Percentiles rank a stretch among this genome's conserved stretches.
These are phyloP conservation scores for Cryphonectria carpinicola DNA, from an alignment of 2,329 filamentous ascomycete genomes.

Conservation along the genomic window DNA sequence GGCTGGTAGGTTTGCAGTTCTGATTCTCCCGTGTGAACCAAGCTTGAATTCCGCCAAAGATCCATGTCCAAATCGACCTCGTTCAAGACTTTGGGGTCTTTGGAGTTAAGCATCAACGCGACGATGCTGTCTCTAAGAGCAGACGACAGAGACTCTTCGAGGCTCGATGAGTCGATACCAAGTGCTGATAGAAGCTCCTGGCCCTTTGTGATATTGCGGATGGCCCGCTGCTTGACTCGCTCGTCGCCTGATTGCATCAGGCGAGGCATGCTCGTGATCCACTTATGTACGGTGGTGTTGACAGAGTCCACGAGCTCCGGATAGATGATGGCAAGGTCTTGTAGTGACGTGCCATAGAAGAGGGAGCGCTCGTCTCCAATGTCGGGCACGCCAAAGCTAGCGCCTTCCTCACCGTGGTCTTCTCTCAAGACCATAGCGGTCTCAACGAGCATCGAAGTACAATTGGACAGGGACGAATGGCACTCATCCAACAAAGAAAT, in stretches of 20 bases:
- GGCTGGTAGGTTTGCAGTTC: conserved; percentile 54
- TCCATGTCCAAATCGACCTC: conserved; percentile 39
- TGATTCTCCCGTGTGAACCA: conserved; percentile 31
- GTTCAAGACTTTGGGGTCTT: conserved; percentile 38
- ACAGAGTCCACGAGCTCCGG: conserved; percentile 57
- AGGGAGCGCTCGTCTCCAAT: conserved; percentile 31
- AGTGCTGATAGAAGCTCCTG: conserved; percentile 68
- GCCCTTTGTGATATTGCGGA: conserved; percentile 77
- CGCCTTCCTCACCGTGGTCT: conserved; percentile 44
- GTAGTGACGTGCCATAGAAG: conserved; percentile 54
- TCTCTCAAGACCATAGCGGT: conserved; percentile 72
- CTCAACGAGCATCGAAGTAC: conserved; percentile 74
- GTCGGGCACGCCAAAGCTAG: conserved; percentile 8
- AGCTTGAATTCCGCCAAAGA: conserved; percentile 37
- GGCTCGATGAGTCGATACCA: conserved; percentile 64
- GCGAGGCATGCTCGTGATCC: conserved; percentile 79
- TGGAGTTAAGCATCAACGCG: conserved; percentile 43
- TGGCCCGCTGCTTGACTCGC: conserved; percentile 69
- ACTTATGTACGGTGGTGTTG: conserved; percentile 74
- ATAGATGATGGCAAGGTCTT: conserved; percentile 58
- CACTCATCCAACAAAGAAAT: conserved; percentile 79
- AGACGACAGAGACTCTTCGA: conserved; percentile 69
- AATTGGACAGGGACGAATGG: conserved; percentile 70
- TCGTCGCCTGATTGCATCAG: conserved; percentile 86
- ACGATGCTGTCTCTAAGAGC: conserved; percentile 77